Conservation (phyloP, 768 basidiomycete genomes). For the Panaeolus cyanescens region DNA sequence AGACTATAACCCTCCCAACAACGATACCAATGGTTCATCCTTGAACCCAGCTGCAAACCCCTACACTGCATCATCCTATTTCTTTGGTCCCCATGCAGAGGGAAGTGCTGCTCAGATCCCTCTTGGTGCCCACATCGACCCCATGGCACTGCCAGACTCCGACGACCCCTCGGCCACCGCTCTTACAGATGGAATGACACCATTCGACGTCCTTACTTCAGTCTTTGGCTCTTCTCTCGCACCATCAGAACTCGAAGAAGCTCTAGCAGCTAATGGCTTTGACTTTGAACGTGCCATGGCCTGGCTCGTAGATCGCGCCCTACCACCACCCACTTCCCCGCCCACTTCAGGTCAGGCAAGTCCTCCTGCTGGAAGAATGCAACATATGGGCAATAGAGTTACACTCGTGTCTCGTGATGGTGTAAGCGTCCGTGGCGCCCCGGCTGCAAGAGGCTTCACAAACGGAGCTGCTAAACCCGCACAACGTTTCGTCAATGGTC, state of each 20-base stretch:
- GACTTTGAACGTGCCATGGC: conserved; percentile 97
- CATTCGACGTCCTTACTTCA: conserved; percentile 92
- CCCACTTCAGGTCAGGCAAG: background rate
- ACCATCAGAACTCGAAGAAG: conserved; percentile 91
- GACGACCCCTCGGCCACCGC: conserved; percentile 55
- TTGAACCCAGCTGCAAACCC: background rate
- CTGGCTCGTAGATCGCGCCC: conserved; percentile 81
- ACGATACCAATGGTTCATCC: background rate
- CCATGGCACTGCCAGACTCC: conserved; percentile 18
- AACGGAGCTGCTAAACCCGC: conserved; percentile 3
- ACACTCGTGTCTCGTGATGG: conserved; percentile 65
- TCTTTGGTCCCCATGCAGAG: background rate
- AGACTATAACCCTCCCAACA: conserved; percentile 10
- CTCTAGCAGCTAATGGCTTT: conserved; percentile 82
- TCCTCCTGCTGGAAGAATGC: conserved; percentile 37
- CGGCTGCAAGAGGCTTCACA: conserved; percentile 21
- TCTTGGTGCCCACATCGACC: conserved; percentile 5
- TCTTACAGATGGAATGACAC: conserved; percentile 93
- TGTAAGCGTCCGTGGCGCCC: conserved; percentile 37
- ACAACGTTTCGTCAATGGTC: conserved; percentile 49
- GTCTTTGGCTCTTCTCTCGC: conserved; percentile 92
- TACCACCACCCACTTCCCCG: conserved; percentile 29
- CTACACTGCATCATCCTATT: background rate
- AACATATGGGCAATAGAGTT: conserved; percentile 68
- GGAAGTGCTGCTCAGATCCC: conserved; percentile 11